Percentiles rank a stretch among this genome's conserved stretches.
Evolutionary conservation across 2,329 filamentous ascomycete genomes (phyloP).

Genomic region (Alternaria burnsii): DNA sequence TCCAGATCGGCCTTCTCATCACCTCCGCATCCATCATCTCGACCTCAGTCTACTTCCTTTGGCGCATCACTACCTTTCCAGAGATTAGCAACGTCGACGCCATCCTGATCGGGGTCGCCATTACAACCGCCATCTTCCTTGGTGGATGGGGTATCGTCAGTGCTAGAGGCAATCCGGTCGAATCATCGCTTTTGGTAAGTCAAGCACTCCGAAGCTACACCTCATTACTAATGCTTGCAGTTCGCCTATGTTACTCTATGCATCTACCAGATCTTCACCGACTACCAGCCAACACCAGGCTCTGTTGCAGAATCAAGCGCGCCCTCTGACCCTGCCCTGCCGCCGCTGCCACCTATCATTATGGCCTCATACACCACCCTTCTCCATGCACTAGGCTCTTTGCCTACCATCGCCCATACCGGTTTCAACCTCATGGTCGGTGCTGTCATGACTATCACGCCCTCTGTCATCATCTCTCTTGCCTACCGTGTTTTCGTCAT

Average conservation of each 20-base stretch:
- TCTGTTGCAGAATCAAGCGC: slow-evolving; percentile 62
- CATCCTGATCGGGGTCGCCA: slow-evolving; percentile 87
- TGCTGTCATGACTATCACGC: slow-evolving; percentile 93
- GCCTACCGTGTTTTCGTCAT: slow-evolving; percentile 94
- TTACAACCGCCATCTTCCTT: slow-evolving; percentile 91
- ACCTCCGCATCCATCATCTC: slow-evolving; percentile 91
- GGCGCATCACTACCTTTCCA: slow-evolving; percentile 92
- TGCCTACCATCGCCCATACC: slow-evolving; percentile 85
- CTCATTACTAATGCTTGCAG: slow-evolving; percentile 33
- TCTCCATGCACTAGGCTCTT: slow-evolving; percentile 79
- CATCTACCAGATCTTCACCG: slow-evolving; percentile 99
- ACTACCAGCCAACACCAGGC: slow-evolving; percentile 82
- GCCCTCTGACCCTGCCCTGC: slow-evolving; percentile 81
- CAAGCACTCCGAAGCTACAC: background rate
- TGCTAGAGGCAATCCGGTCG: slow-evolving; percentile 91
- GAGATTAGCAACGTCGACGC: slow-evolving; percentile 93
- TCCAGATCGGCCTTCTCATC: slow-evolving; percentile 83
- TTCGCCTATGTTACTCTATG: slow-evolving; percentile 99
- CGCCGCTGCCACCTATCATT: slow-evolving; percentile 94
- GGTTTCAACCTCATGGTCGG: slow-evolving; percentile 87
- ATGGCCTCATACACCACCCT: slow-evolving; percentile 98
- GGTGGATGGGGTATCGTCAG: slow-evolving; percentile 94
- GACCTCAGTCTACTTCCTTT: slow-evolving; percentile 94
- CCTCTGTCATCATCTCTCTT: slow-evolving; percentile 93
- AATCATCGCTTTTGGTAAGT: slow-evolving; percentile 80